Evolutionary conservation across 1,284 basidiomycete genomes (phyloP).

Genomic region (Cryptococcus jaspeensis): DNA sequence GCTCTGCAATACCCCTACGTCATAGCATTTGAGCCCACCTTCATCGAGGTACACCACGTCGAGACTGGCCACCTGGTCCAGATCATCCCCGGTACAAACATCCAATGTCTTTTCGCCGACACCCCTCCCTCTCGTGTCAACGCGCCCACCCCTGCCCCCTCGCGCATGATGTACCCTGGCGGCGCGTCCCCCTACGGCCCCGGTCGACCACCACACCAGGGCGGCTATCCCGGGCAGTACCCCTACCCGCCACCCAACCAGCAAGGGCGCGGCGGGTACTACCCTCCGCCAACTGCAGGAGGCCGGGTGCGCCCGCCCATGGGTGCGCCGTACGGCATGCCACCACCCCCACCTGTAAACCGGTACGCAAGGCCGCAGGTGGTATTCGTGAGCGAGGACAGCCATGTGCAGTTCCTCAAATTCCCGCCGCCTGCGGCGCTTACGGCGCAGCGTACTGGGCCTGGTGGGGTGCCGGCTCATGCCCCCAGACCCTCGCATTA

Average conservation of each 20-base stretch:
- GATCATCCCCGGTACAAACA: slow-evolving; percentile 88
- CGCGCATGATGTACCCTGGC: slow-evolving; percentile 32
- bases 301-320: background rate
- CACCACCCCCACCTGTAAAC: slow-evolving; percentile 16
- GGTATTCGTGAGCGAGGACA: slow-evolving; percentile 49
- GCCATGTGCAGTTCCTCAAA: slow-evolving; percentile 51
- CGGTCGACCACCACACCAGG: slow-evolving; percentile 7
- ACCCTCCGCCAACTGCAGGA: slow-evolving; percentile 10
- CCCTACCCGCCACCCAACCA: slow-evolving; percentile 5
- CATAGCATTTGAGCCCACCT: slow-evolving; percentile 92
- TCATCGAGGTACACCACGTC: slow-evolving; percentile 95
- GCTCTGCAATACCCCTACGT: slow-evolving; percentile 97
- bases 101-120: slow-evolving; percentile 89
- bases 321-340: slow-evolving; percentile 17
- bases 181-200: background rate
- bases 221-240: background rate
- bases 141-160: slow-evolving; percentile 30
- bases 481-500: too few species aligned
- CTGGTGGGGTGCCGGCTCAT: too few species aligned
- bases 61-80: slow-evolving; percentile 89
- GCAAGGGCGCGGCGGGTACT: slow-evolving; percentile 3
- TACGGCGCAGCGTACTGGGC: background rate
- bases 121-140: slow-evolving; percentile 70
- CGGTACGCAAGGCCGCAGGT: slow-evolving; percentile 44
- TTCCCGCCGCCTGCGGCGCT: slow-evolving; percentile 30